A percentile compares a stretch with the other conserved stretches of the same genome.
These are phyloP conservation scores for Phytophthora litchii DNA, from an alignment of 352 stramenopile species.

Conservation along the genomic window DNA sequence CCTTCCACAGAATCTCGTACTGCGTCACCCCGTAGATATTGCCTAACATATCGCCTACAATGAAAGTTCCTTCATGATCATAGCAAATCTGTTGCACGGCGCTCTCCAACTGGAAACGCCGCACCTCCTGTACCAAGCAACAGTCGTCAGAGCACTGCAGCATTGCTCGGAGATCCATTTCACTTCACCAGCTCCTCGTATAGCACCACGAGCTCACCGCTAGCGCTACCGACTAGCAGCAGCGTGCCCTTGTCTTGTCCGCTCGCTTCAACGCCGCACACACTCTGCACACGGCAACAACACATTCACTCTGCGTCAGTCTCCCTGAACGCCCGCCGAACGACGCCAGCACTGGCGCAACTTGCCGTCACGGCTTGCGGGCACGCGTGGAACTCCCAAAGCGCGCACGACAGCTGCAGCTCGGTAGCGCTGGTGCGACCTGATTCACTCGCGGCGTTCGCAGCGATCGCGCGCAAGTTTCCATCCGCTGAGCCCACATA, in stretches of 20 bases:
- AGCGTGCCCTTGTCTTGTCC: slow-evolving; percentile 29
- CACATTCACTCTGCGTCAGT: slow-evolving; percentile 17
- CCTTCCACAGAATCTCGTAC: slow-evolving; percentile 65
- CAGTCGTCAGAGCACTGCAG: slow-evolving; percentile 1
- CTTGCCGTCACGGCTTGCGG: slow-evolving; percentile 34
- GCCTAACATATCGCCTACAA: slow-evolving; percentile 49
- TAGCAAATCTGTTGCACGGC: slow-evolving; percentile 48
- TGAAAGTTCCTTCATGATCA: slow-evolving; percentile 38
- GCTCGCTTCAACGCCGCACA: slow-evolving; percentile 34
- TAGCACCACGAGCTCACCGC: slow-evolving; percentile 56
- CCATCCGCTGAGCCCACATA: slow-evolving; percentile 36
- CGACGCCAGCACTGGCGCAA: slow-evolving; percentile 6
- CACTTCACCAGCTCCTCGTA: slow-evolving; percentile 37
- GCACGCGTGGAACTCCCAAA: slow-evolving; percentile 23
- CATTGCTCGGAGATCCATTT: neutral
- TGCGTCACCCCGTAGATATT: slow-evolving; percentile 58
- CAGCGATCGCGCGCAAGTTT: slow-evolving; percentile 32
- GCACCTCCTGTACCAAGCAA: slow-evolving; percentile 41
- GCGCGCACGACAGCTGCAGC: slow-evolving; percentile 20
- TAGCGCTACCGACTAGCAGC: slow-evolving; percentile 44
- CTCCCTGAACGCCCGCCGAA: slow-evolving; percentile 15
- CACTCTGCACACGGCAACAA: slow-evolving; percentile 33
- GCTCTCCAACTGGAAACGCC: slow-evolving; percentile 55
- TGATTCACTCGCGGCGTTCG: slow-evolving; percentile 29
- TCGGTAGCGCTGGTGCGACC: slow-evolving; percentile 2